A percentile compares a stretch with the other conserved stretches of the same genome.
phyloP scores from a whole-genome alignment of 2,329 filamentous ascomycete species.

The Byssothecium circinans region DNA sequence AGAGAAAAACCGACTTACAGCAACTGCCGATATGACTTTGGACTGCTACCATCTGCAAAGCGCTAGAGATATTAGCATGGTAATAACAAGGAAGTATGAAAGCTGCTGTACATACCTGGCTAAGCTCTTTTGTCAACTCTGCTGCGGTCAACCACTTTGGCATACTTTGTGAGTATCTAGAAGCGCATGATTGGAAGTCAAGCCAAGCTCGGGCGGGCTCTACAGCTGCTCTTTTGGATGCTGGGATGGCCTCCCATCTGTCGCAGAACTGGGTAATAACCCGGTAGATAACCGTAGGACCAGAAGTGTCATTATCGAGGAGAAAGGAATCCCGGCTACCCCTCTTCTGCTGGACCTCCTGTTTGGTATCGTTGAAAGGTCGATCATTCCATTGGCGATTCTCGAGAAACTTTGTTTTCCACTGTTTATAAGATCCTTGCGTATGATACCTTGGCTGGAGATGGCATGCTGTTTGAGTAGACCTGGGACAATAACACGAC shows the following conservation, averaged over 20 bases:
- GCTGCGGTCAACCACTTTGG: not conserved
- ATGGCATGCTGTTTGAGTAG: not conserved
- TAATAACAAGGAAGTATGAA: not conserved
- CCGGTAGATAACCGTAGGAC: not conserved
- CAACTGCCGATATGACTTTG: slow-evolving; percentile 3
- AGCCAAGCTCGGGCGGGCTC: not conserved
- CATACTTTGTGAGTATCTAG: not conserved
- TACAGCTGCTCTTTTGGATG: not conserved
- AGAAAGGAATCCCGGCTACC: not conserved
- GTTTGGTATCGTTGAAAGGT: not conserved
- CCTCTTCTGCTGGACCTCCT: not conserved
- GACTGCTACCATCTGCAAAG: slow-evolving; percentile 1
- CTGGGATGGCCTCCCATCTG: not conserved
- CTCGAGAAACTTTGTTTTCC: not conserved
- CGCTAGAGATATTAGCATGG: not conserved
- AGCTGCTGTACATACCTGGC: not conserved
- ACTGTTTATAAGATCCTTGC: not conserved
- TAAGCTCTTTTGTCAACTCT: not conserved
- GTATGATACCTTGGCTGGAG: not conserved
- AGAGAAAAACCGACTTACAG: too few species aligned
- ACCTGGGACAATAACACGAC: not conserved
- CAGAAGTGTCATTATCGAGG: not conserved
- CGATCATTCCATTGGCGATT: not conserved
- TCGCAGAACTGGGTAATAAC: not conserved
- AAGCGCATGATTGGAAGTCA: not conserved